These are phyloP conservation scores for Neopestalotiopsis sp. DNA, from an alignment of 2,329 filamentous ascomycete species.

Conservation along the genomic window DNA sequence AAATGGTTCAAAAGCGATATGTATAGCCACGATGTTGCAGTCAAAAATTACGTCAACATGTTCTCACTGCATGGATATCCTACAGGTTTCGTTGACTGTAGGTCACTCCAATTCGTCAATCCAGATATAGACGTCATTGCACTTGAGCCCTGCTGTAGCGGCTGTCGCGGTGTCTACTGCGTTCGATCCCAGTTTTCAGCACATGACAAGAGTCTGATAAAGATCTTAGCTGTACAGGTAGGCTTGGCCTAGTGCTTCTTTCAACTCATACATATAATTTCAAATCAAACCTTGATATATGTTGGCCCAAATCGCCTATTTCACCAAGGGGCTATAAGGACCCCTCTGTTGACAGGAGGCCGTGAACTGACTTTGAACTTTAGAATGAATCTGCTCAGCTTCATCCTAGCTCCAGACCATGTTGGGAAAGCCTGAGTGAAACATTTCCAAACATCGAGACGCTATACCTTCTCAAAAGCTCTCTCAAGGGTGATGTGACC, in stretches of 20 bases:
- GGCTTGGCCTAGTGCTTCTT: not conserved
- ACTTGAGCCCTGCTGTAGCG: slow-evolving; percentile 36
- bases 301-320: no score
- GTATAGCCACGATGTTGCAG: slow-evolving; percentile 27
- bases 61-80: slow-evolving; percentile 24
- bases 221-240: slow-evolving; percentile 32
- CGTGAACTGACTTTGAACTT: not conserved
- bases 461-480: slow-evolving; percentile 33
- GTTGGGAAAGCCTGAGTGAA: slow-evolving; percentile 32
- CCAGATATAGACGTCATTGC: slow-evolving; percentile 32
- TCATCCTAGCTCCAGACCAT: slow-evolving; percentile 23
- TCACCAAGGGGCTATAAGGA: no score
- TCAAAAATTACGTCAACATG: slow-evolving; percentile 27
- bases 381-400: slow-evolving; percentile 29
- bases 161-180: slow-evolving; percentile 34
- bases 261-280: not conserved
- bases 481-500: slow-evolving; percentile 28
- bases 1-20: slow-evolving; percentile 32
- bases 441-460: slow-evolving; percentile 36
- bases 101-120: slow-evolving; percentile 29
- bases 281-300: not conserved
- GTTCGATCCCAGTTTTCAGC: slow-evolving; percentile 31
- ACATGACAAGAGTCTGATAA: slow-evolving; percentile 30
- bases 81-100: not conserved
- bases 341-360: no score